phyloP scores from a whole-genome alignment of 176 grass and related monocot genomes.

The Oryza brachyantha region DNA sequence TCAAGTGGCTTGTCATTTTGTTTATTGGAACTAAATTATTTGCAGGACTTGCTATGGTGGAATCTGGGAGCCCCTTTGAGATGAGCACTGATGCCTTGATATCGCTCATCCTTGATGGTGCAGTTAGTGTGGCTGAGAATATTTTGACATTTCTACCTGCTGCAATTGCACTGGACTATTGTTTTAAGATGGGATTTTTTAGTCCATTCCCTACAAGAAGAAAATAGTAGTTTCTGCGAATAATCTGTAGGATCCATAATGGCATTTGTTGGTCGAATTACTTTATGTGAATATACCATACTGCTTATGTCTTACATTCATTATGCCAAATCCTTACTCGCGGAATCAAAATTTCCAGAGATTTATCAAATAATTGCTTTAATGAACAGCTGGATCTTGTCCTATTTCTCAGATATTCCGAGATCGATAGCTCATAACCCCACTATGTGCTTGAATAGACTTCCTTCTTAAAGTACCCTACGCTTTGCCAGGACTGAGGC shows the following conservation, averaged over 20 bases:
- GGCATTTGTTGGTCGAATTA: neutral
- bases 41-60: slow-evolving; percentile 74
- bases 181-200: slow-evolving; percentile 81
- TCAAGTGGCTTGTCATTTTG: neutral
- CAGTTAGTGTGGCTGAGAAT: slow-evolving; percentile 60
- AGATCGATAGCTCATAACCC: neutral
- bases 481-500: neutral
- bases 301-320: slow-evolving; percentile 21
- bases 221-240: slow-evolving; percentile 45
- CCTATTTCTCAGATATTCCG: slow-evolving; percentile 3
- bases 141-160: slow-evolving; percentile 79
- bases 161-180: slow-evolving; percentile 84
- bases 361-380: slow-evolving; percentile 15
- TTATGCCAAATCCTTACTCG: neutral
- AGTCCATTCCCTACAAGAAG: slow-evolving; percentile 71
- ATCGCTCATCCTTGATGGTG: slow-evolving; percentile 47
- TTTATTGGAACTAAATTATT: slow-evolving; percentile 24
- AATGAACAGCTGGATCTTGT: slow-evolving; percentile 12
- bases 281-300: slow-evolving; percentile 35
- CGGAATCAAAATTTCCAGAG: slow-evolving; percentile 3
- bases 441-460: neutral
- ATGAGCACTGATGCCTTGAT: slow-evolving; percentile 55
- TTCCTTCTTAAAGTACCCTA: slow-evolving; percentile 4
- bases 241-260: slow-evolving; percentile 8
- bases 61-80: slow-evolving; percentile 44